Base-by-base conservation (phyloP, 768 basidiomycete genomes). In the Termitomyces sp. region DNA sequence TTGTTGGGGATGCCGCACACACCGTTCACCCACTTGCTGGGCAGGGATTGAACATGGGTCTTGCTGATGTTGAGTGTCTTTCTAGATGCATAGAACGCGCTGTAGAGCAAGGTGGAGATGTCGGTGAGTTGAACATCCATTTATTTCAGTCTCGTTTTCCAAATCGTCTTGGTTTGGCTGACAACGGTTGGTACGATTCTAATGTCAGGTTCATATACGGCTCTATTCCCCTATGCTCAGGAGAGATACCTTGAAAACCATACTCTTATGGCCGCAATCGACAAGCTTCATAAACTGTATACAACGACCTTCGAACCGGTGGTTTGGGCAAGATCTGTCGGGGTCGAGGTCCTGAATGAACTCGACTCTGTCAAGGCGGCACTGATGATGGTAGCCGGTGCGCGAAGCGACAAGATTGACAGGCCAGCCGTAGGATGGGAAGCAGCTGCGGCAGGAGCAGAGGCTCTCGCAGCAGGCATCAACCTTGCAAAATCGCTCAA, bases 1-100 rank as follows among this genome's bases (percentile, higher is more conserved):
- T 98, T 8, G 83, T 98, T 1, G 97, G 97, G 2, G 97, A 99
- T 72, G 95, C 96, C 1, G 97, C 95, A 18, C 97, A 98, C 67
- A 93, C 92, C 0, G 78, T 94, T 1, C 96, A 98, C 68, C 96
- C 97, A 1, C 83, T 98, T 27, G 96, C 95, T 0, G 97, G 97
- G 2, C 96, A 98, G 69, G 97, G 96, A 0, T 78, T 98, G 42
- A 98, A 99, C 70, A 76, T 96, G 68, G 97, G 96, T n/a, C 76
- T 99, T 30, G 88, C 79, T 1, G 96, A 99, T 69, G 92, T 88
- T 3, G 81, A 88, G 66, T 81, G 81, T 56, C 81, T 99, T 14
- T 76, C 85, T 0, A 77, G 79, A 47, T 85, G 85, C 62, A 83
- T 98, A 37, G 73, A 84, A 33, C 66, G 74, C 6, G 80, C 87